Conservation (phyloP, 2,329 filamentous ascomycete species). For the Exophiala oligosperma region DNA sequence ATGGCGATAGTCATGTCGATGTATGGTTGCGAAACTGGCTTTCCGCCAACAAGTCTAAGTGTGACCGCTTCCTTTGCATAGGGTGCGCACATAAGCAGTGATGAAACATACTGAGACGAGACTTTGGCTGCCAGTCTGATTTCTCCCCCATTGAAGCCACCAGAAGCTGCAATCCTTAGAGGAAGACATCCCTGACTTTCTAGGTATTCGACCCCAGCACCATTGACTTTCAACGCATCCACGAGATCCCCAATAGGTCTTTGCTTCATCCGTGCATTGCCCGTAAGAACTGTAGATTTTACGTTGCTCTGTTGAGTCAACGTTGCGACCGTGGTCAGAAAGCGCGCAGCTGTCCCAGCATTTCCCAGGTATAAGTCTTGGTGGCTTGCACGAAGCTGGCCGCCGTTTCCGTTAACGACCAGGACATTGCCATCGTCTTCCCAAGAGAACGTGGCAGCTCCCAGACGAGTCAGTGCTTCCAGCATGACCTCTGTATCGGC, state of each 20-base stretch:
- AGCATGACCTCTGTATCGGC: slow-evolving; percentile 98
- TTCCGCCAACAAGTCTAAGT: slow-evolving; percentile 86
- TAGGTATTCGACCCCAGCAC: slow-evolving; percentile 81
- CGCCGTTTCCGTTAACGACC: slow-evolving; percentile 87
- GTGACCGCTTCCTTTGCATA: slow-evolving; percentile 95
- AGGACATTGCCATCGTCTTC: slow-evolving; percentile 91
- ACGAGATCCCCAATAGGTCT: slow-evolving; percentile 91
- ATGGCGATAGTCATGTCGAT: slow-evolving; percentile 99
- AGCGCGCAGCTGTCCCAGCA: slow-evolving; percentile 91
- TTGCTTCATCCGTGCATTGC: slow-evolving; percentile 94
- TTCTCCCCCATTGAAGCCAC: slow-evolving; percentile 78
- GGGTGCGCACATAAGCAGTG: slow-evolving; percentile 92
- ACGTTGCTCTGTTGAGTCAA: slow-evolving; percentile 68
- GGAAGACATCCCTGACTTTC: slow-evolving; percentile 83
- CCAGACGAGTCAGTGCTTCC: slow-evolving; percentile 79
- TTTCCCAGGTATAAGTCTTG: slow-evolving; percentile 90
- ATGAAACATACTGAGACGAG: slow-evolving; percentile 98
- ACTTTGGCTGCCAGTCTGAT: slow-evolving; percentile 94
- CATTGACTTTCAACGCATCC: slow-evolving; percentile 83
- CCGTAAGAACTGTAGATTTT: slow-evolving; percentile 77
- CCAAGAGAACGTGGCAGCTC: slow-evolving; percentile 88
- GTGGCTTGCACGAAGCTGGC: slow-evolving; percentile 72
- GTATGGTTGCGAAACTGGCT: slow-evolving; percentile 94
- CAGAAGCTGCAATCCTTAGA: slow-evolving; percentile 76
- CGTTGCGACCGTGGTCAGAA: slow-evolving; percentile 87